Conservation (phyloP, 805 yeast species). For the Hemisphaericaspora nanyangensis region DNA sequence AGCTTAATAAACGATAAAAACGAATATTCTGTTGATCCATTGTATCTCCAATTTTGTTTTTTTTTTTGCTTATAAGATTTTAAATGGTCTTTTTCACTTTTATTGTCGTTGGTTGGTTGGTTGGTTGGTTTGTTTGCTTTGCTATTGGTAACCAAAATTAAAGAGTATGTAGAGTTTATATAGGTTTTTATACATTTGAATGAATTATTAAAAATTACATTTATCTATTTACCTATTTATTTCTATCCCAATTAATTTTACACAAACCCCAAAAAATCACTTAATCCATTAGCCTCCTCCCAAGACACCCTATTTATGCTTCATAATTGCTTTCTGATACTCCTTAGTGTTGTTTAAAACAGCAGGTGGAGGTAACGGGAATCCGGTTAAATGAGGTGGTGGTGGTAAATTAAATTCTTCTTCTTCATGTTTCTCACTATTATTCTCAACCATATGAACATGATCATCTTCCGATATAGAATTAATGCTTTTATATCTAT, state of each 20-base stretch:
- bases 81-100: too few species aligned
- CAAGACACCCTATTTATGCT: slow-evolving; percentile 1
- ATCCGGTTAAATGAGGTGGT: slow-evolving; percentile 24
- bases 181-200: background rate
- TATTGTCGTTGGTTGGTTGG: too few species aligned
- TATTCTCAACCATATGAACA: background rate
- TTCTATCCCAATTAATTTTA: too few species aligned
- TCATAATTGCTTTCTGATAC: slow-evolving; percentile 18
- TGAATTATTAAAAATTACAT: background rate
- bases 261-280: too few species aligned
- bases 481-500: background rate
- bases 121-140: too few species aligned
- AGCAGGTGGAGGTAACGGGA: slow-evolving; percentile 35
- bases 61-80: too few species aligned
- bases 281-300: too few species aligned
- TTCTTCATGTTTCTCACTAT: slow-evolving; percentile 4
- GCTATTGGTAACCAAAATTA: too few species aligned
- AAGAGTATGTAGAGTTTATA: background rate
- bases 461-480: background rate
- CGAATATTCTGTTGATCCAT: too few species aligned
- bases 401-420: slow-evolving; percentile 24
- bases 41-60: too few species aligned
- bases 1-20: too few species aligned
- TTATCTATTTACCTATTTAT: background rate
- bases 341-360: slow-evolving; percentile 20